Base-by-base conservation (phyloP, 192 early-diverging fungal genomes). In the Dispira parvispora region DNA sequence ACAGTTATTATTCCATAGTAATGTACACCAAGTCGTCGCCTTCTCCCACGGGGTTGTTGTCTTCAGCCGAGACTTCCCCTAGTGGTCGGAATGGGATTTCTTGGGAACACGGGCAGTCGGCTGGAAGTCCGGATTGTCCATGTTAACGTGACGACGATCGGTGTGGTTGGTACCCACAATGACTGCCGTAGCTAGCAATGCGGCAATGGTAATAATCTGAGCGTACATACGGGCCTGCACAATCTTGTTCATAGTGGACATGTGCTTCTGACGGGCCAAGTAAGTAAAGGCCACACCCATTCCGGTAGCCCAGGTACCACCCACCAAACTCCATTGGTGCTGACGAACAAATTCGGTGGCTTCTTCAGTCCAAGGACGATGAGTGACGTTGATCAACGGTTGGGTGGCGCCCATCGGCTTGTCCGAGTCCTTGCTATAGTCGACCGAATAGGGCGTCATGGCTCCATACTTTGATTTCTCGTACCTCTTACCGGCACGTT, bases 211-310 rank as follows among this genome's bases (percentile, higher is more conserved):
- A 52, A 80, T 75, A 11, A 73, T 71, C 72, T 86, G 84, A 8
- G 84, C 80, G 66, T 83, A 84, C 80, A 86, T 82, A 65, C 84
- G 78, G 0, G 84, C 84, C 64, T 86, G 83, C 2, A 84, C 83
- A 2, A 80, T 43, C 62, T 84, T 84, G 64, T 86, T 83, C n/a
- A 79, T 71, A 8, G 65, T 66, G 1, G 73, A 68, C 64, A 86
- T 74, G 25, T 80, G 72, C 65, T 74, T 78, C 58, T 78, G 63
- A 52, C 67, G 56, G 18, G 71, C 71, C 47, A 78, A 38, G 47
- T 74, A 68, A 38, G 65, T 62, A 0, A 70, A 11, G 0, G 76
- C 67, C 5, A 71, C 69, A 18, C 68, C 64, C 42, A 78, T 74
- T 20, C 76, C 69, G 2, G 67, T 61, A 25, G 72, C 60, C 76